Conservation (phyloP, 1,139 yeast genomes). For the Yamadazyma conglobata region DNA sequence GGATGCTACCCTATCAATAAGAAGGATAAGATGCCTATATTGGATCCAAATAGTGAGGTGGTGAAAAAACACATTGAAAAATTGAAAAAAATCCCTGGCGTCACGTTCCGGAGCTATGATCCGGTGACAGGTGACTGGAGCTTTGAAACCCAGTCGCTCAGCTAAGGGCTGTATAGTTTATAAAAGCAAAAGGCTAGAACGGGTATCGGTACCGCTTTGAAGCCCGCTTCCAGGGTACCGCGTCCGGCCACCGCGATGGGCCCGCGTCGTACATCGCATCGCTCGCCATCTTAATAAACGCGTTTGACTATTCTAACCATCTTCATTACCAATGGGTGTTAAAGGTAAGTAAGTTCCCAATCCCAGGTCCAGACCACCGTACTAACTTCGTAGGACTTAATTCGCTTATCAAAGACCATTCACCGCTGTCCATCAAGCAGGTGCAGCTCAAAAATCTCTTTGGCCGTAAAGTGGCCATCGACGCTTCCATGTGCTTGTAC, state of each 20-base stretch:
- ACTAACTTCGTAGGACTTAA: conserved; percentile 49
- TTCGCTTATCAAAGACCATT: conserved; percentile 81
- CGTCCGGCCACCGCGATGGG: no score
- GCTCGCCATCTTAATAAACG: background rate
- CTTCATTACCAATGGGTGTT: conserved; percentile 57
- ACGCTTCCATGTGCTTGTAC: conserved; percentile 86
- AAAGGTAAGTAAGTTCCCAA: conserved; percentile 45
- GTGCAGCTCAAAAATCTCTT: conserved; percentile 81
- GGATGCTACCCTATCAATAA: conserved; percentile 76
- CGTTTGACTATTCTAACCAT: background rate
- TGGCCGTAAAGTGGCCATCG: conserved; percentile 94
- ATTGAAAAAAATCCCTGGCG: conserved; percentile 56
- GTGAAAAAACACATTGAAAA: conserved; percentile 67
- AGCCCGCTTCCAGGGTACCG: no score
- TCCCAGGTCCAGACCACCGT: background rate
- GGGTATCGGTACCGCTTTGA: no score
- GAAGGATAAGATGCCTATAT: conserved; percentile 69
- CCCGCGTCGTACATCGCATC: conserved; percentile 2
- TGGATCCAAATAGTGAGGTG: conserved; percentile 73
- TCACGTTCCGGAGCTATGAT: conserved; percentile 73
- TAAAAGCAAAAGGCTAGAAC: no score
- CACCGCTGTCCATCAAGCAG: conserved; percentile 75
- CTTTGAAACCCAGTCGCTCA: conserved; percentile 53
- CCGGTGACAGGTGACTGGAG: conserved; percentile 80
- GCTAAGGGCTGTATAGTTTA: no score